Conservation (phyloP, 805 yeast genomes). For the Yarrowia keelungensis region DNA sequence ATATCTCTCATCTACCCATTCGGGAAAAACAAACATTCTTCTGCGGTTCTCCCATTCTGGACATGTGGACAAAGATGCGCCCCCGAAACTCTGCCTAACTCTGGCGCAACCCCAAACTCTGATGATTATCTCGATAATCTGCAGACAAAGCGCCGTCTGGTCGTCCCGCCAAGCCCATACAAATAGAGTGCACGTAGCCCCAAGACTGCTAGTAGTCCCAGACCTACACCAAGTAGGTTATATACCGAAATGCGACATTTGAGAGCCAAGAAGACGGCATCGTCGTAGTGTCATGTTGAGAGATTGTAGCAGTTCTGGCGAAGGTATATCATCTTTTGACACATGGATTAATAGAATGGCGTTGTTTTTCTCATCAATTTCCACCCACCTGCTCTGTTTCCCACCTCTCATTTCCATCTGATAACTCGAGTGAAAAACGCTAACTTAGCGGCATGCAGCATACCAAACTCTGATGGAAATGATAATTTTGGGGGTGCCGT, state of each 20-base stretch:
- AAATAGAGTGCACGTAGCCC: constrained; percentile 1
- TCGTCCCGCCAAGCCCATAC: constrained; percentile 7
- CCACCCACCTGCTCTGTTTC: no score
- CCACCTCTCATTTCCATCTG: neutral
- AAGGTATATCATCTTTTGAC: no score
- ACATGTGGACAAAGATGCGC: neutral
- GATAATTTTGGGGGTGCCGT: constrained; percentile 6
- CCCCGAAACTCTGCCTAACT: constrained; percentile 11
- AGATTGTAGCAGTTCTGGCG: no score
- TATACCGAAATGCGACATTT: constrained; percentile 22
- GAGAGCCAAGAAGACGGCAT: neutral
- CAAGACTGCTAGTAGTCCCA: constrained; percentile 7
- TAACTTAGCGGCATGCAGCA: neutral
- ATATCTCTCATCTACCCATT: no score
- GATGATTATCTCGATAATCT: constrained; percentile 37
- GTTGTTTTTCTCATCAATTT: no score
- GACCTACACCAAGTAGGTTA: constrained; percentile 29
- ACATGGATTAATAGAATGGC: accelerated
- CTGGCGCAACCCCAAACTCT: constrained; percentile 12
- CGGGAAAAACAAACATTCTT: constrained; percentile 12
- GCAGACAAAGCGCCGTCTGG: constrained; percentile 8
- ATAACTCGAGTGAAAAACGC: neutral
- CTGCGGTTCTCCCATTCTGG: neutral
- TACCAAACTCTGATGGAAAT: constrained; percentile 33
- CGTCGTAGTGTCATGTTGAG: no score